A percentile compares a stretch with the other conserved stretches of the same genome.
phyloP scores from a whole-genome alignment of 73 alveolate genomes.

The Blepharisma japonicum region DNA sequence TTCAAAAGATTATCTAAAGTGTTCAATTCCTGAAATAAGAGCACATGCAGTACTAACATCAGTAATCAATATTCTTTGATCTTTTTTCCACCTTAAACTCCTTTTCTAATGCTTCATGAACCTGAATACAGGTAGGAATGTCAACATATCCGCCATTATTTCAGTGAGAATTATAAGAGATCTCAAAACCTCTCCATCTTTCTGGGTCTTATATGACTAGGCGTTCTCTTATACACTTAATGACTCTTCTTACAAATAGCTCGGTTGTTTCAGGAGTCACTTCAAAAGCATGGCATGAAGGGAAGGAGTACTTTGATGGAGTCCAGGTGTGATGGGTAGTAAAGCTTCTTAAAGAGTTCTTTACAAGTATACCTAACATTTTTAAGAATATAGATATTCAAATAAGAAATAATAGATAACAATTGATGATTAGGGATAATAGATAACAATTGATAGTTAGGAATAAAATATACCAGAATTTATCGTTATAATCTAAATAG shows the following conservation, averaged over 20 bases:
- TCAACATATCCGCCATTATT: constrained; percentile 66
- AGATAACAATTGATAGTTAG: too few relatives aligned
- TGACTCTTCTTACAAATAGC: constrained; percentile 70
- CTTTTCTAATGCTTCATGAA: constrained; percentile 87
- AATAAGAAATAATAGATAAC: not conserved
- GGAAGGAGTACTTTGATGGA: too few relatives aligned
- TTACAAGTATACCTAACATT: too few relatives aligned
- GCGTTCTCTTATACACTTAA: constrained; percentile 76
- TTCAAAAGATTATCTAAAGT: too few relatives aligned
- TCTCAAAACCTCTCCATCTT: constrained; percentile 85
- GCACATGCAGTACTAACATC: constrained; percentile 64
- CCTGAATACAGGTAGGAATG: constrained; percentile 71
- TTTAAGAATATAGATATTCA: not conserved
- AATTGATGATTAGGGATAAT: too few relatives aligned
- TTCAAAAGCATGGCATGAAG: not conserved
- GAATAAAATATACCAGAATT: too few relatives aligned
- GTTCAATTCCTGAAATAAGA: constrained; percentile 36
- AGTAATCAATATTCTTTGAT: constrained; percentile 64
- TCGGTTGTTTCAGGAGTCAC: constrained; percentile 32
- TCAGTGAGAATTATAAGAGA: constrained; percentile 84
- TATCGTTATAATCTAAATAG: too few relatives aligned
- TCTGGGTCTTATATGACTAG: constrained; percentile 66
- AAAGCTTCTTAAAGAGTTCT: too few relatives aligned
- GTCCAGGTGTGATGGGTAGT: too few relatives aligned
- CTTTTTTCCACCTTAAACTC: constrained; percentile 84